Conservation (phyloP, 179 eudicot genomes). For the Vitellaria paradoxa region DNA sequence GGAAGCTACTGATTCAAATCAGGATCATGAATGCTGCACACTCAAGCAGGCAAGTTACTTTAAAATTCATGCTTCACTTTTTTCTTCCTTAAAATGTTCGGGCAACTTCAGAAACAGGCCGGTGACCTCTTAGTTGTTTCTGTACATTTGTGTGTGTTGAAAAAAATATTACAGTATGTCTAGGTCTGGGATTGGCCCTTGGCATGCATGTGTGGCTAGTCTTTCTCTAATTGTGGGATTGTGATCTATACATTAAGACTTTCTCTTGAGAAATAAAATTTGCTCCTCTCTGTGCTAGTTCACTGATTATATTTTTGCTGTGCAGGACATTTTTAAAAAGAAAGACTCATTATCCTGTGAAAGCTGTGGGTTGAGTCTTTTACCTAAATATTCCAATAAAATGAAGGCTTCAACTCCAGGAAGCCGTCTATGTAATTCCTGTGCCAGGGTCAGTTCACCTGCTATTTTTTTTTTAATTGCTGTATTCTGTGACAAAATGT, state of each 20-base stretch:
- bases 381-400: slow-evolving; percentile 42
- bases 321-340: slow-evolving; percentile 43
- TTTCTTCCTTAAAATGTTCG: background rate
- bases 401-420: slow-evolving; percentile 43
- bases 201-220: background rate
- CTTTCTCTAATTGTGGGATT: background rate
- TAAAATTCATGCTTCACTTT: slow-evolving; percentile 4
- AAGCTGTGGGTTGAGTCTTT: slow-evolving; percentile 69
- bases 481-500: background rate
- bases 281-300: slow-evolving; percentile 6
- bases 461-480: slow-evolving; percentile 2
- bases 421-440: slow-evolving; percentile 70
- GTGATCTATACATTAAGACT: background rate
- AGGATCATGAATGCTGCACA: slow-evolving; percentile 43
- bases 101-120: background rate
- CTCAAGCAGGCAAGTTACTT: slow-evolving; percentile 50
- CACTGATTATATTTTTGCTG: slow-evolving; percentile 9
- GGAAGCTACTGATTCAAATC: slow-evolving; percentile 50
- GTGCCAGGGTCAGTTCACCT: slow-evolving; percentile 75
- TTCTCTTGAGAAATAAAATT: background rate
- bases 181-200: slow-evolving; percentile 6
- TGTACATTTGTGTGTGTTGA: background rate
- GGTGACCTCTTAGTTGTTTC: background rate
- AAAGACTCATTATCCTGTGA: slow-evolving; percentile 57
- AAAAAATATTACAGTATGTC: background rate